Conservation (phyloP, 257 asterid genomes). For the Fraxinus cuspidata region DNA sequence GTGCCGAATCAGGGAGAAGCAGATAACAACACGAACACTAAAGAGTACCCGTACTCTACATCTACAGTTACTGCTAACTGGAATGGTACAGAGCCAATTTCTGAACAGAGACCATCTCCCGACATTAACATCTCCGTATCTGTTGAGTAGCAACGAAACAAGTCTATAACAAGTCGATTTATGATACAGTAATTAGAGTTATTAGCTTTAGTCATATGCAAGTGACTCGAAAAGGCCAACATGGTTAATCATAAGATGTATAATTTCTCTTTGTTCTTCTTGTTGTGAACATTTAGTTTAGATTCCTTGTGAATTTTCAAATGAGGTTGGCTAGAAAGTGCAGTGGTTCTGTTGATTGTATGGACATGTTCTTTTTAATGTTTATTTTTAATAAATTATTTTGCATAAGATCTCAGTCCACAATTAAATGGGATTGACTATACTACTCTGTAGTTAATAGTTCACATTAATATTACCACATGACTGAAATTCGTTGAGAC, state of each 20-base stretch:
- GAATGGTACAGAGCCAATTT: constrained; percentile 51
- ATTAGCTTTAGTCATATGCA: constrained; percentile 33
- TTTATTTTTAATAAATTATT: too few species aligned
- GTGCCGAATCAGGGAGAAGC: constrained; percentile 50
- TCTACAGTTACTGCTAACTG: constrained; percentile 59
- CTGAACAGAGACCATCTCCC: constrained; percentile 60
- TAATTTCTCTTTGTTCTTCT: constrained; percentile 20
- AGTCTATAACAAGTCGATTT: constrained; percentile 19
- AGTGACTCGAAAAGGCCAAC: constrained; percentile 34
- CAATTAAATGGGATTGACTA: too few species aligned
- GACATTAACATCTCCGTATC: constrained; percentile 68
- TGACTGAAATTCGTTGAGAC: too few species aligned
- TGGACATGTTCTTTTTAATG: background rate
- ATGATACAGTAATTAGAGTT: constrained; percentile 1
- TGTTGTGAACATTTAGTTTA: constrained; percentile 27
- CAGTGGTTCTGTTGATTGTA: background rate
- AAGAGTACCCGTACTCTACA: constrained; percentile 50
- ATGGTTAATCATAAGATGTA: constrained; percentile 18
- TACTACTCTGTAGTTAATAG: too few species aligned
- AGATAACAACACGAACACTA: constrained; percentile 45
- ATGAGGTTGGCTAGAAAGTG: constrained; percentile 8
- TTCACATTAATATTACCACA: too few species aligned
- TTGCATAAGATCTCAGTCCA: background rate
- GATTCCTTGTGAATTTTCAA: constrained; percentile 16
- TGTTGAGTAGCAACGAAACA: constrained; percentile 50